These are phyloP conservation scores for Colletotrichum tabaci DNA, from an alignment of 2,329 filamentous ascomycete genomes.

Conservation along the genomic window DNA sequence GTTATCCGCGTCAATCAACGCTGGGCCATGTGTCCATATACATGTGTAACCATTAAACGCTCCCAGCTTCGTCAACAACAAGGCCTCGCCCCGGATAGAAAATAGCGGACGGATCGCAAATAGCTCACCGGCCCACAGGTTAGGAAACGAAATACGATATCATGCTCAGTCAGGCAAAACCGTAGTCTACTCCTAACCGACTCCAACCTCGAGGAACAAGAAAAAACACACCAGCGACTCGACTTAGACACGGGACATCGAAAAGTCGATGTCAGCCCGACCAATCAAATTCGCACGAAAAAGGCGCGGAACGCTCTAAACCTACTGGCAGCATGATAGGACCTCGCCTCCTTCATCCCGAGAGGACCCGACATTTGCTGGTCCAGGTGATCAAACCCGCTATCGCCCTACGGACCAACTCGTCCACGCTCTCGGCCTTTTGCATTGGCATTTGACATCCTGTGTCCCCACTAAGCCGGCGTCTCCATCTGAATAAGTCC, in stretches of 20 bases:
- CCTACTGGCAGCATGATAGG: neutral
- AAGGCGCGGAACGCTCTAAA: constrained; percentile 19
- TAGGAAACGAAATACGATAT: neutral
- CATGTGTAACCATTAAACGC: no score
- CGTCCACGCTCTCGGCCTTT: constrained; percentile 21
- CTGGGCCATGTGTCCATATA: no score
- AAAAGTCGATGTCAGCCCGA: neutral
- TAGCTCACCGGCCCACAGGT: neutral
- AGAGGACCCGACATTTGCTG: constrained; percentile 31
- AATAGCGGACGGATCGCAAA: neutral
- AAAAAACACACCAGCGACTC: neutral
- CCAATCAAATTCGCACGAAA: constrained; percentile 34
- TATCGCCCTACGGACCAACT: constrained; percentile 4
- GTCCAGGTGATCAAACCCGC: constrained; percentile 12
- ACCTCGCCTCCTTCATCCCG: constrained; percentile 22
- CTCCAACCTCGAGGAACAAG: neutral
- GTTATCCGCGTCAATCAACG: no score
- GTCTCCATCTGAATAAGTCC: neutral
- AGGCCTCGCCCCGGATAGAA: neutral
- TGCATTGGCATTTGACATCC: constrained; percentile 5
- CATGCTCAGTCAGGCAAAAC: neutral
- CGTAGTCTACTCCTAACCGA: neutral
- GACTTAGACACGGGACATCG: neutral
- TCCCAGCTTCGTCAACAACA: no score
- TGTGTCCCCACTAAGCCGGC: constrained; percentile 1